Evolutionary conservation across 2,329 filamentous ascomycete genomes (phyloP).

Genomic region (Diaporthe capsici): DNA sequence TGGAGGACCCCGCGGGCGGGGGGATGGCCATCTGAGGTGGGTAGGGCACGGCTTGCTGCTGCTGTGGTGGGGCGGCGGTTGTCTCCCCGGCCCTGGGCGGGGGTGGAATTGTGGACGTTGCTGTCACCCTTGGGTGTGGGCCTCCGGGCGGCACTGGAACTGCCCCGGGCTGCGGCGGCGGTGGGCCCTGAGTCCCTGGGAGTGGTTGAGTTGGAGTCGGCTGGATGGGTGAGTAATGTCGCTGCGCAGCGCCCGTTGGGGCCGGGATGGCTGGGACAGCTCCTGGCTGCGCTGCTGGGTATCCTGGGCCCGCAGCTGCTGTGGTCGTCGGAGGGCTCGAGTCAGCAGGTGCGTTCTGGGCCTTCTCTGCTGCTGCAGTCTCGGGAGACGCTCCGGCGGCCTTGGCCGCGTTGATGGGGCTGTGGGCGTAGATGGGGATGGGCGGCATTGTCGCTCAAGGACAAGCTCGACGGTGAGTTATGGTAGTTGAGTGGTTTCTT

Average conservation of each 20-base stretch:
- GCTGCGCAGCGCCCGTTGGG: constrained; percentile 56
- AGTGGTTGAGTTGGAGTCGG: constrained; percentile 60
- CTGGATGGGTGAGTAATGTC: constrained; percentile 53
- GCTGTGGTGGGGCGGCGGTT: constrained; percentile 50
- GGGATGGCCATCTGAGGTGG: constrained; percentile 67
- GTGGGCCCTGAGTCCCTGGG: constrained; percentile 55
- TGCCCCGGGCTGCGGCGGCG: constrained; percentile 71
- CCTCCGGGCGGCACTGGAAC: constrained; percentile 59
- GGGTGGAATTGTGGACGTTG: constrained; percentile 57
- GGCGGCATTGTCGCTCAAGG: constrained; percentile 64
- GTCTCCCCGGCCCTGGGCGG: constrained; percentile 66
- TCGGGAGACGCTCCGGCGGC: constrained; percentile 63
- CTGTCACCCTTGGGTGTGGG: constrained; percentile 42
- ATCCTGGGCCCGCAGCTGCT: constrained; percentile 44
- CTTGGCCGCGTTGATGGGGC: constrained; percentile 71
- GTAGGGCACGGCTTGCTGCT: constrained; percentile 51
- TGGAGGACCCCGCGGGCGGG: constrained; percentile 51
- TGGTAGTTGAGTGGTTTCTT: not conserved
- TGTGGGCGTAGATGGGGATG: constrained; percentile 71
- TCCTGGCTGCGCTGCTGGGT: constrained; percentile 63
- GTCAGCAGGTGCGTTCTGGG: constrained; percentile 45
- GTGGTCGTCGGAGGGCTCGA: constrained; percentile 47
- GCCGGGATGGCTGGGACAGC: constrained; percentile 60
- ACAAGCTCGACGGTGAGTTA: not conserved
- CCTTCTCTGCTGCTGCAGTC: constrained; percentile 51